Evolutionary conservation across 768 basidiomycete genomes (phyloP).

Genomic region (Tremella fuciformis): DNA sequence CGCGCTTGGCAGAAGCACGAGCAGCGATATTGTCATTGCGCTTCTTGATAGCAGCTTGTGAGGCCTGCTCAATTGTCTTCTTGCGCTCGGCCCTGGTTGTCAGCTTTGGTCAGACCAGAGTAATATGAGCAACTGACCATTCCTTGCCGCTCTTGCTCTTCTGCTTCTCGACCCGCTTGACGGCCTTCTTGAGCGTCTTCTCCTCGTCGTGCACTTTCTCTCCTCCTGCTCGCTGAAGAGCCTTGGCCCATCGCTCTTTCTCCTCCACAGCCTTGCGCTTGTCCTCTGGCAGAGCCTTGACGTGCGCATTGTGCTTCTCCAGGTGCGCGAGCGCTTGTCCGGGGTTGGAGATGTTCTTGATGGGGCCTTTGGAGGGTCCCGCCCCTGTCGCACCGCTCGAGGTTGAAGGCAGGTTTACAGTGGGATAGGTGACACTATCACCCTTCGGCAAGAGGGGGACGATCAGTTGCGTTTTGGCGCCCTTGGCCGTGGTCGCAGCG

Average conservation of each 20-base stretch:
- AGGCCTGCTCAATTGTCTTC: conserved; percentile 66
- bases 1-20: conserved; percentile 70
- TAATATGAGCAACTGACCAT: conserved; percentile 13
- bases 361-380: conserved; percentile 31
- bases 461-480: conserved; percentile 38
- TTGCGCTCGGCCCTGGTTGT: conserved; percentile 75
- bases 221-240: conserved; percentile 79
- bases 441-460: conserved; percentile 39
- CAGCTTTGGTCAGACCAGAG: neutral
- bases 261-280: conserved; percentile 77
- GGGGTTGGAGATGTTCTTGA: conserved; percentile 71
- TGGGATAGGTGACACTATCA: conserved; percentile 70
- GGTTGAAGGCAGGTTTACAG: conserved; percentile 57
- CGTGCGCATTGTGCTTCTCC: conserved; percentile 69
- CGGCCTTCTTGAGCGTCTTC: conserved; percentile 79
- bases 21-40: conserved; percentile 82
- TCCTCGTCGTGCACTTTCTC: conserved; percentile 90
- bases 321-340: conserved; percentile 80
- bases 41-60: conserved; percentile 86
- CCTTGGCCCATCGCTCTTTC: conserved; percentile 84
- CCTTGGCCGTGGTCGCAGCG: too few species aligned
- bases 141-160: conserved; percentile 71
- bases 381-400: conserved; percentile 18
- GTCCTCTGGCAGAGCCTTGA: conserved; percentile 74
- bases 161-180: conserved; percentile 86